Evolutionary conservation across 2,329 filamentous ascomycete species (phyloP).

Genomic region (Sporothrix brasiliensis): DNA sequence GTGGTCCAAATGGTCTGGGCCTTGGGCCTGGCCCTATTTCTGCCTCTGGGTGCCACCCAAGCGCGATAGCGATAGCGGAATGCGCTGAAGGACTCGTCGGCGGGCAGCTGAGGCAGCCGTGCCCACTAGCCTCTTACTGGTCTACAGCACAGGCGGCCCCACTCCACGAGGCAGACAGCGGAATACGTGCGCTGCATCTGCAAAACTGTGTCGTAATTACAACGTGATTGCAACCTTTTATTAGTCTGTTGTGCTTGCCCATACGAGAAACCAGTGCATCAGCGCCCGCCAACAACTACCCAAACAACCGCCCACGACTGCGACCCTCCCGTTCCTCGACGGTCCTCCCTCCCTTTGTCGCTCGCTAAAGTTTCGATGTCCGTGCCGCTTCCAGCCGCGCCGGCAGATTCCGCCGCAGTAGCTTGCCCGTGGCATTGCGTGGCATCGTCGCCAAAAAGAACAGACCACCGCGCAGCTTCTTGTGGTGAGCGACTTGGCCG

Average conservation of each 20-base stretch:
- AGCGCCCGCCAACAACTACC: neutral
- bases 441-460: constrained; percentile 11
- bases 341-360: neutral
- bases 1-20: neutral
- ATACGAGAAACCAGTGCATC: constrained; percentile 4
- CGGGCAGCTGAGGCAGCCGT: neutral
- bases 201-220: neutral
- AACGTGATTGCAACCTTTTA: too few relatives aligned
- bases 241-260: neutral
- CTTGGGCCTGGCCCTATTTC: neutral
- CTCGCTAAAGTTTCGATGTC: constrained; percentile 12
- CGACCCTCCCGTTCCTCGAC: neutral
- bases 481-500: neutral
- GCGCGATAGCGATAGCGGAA: neutral
- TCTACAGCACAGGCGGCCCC: too few relatives aligned
- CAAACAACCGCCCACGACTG: neutral
- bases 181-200: too few relatives aligned
- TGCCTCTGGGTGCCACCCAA: neutral
- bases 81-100: neutral
- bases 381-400: constrained; percentile 2
- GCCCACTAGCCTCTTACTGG: neutral
- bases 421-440: constrained; percentile 16
- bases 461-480: constrained; percentile 18
- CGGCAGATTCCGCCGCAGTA: constrained; percentile 22
- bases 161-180: too few relatives aligned